Evolutionary conservation across 805 yeast genomes (phyloP), one percentile per base, ranked within the genome.

Genomic region (Yamadazyma scolyti): DNA sequence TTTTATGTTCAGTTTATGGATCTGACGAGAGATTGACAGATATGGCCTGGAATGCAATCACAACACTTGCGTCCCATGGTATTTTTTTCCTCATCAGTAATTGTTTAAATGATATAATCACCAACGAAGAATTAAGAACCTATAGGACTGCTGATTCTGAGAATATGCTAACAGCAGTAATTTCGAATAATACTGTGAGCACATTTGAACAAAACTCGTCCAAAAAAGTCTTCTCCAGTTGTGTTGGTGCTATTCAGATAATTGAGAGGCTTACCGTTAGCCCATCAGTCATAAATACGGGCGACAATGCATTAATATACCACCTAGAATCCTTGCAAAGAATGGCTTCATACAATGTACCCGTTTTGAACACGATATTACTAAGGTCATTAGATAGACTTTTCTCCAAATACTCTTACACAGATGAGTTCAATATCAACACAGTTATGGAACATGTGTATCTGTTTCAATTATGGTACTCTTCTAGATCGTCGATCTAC

Each of bases 1-100:
- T 74, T 9, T 44, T 78, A 6, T 68, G 80, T 37, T 71, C 71
- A 2, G 54, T 69, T 1, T 50, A 62, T 18, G 51, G 61, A 1
- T 41, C 63, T 18, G 61, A 65, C 11, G 52, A 61, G 6, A 46
- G 54, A 4, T 55, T 70, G 20, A 47, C 48, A 6, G 58, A 52
- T 4, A 23, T 54, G 5, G 53, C 67, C 1, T 64, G 70, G 58
- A 58, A 59, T 4, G 52, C 68, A 3, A 51, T 75, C 6, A 43
- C 47, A 10, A 58, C 58, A 23, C 44, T 79, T 14, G 47, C 58
- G 9, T 35, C 43, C 9, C 64, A 67, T 11, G 66, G 63, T 17
- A 47, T 68, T 5, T 63, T 62, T 6, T 33, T 22, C 25, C 7
- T 23, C 3, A 22, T 41, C 6, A 36, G 27, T 3, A 22, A 21